Percentiles rank a stretch among this genome's conserved stretches.
These are phyloP conservation scores for Pseudozyma flocculosa DNA, from an alignment of 1,284 basidiomycete species.

Conservation along the genomic window DNA sequence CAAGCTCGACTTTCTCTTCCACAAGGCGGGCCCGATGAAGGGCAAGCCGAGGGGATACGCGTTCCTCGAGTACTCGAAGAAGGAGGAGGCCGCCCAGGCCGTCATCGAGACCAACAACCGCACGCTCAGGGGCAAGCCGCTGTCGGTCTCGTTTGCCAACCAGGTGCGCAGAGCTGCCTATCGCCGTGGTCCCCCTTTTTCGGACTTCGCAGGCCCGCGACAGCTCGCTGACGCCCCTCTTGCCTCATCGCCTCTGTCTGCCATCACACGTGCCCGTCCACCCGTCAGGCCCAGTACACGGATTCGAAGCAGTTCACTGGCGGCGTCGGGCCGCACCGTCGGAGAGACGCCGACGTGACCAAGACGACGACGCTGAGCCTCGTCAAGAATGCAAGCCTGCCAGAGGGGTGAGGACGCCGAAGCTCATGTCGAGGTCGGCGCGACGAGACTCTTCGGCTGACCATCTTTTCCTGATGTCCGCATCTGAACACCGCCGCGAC, in stretches of 20 bases:
- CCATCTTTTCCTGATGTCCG: not conserved
- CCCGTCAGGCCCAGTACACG: not conserved
- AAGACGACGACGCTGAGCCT: slow-evolving; percentile 84
- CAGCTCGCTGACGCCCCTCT: no score
- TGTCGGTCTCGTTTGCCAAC: slow-evolving; percentile 85
- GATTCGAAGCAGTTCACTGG: not conserved
- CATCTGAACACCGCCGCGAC: not conserved
- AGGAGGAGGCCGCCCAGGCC: slow-evolving; percentile 77
- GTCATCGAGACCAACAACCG: slow-evolving; percentile 74
- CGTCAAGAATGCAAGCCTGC: slow-evolving; percentile 70
- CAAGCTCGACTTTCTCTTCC: slow-evolving; percentile 90
- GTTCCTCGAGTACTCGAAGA: slow-evolving; percentile 79
- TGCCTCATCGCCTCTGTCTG: no score
- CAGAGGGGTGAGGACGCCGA: slow-evolving; percentile 65
- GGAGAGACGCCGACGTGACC: slow-evolving; percentile 61
- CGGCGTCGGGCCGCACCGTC: slow-evolving; percentile 28
- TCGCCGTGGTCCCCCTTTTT: no score
- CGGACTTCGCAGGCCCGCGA: no score
- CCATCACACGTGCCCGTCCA: not conserved
- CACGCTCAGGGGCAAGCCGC: slow-evolving; percentile 77
- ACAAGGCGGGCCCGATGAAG: slow-evolving; percentile 82
- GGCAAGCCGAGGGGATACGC: slow-evolving; percentile 94
- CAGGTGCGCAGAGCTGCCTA: slow-evolving; percentile 63
- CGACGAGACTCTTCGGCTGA: not conserved
- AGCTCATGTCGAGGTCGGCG: not conserved